A percentile compares a stretch with the other conserved stretches of the same genome.
These are phyloP conservation scores for Suillus placidus DNA, from an alignment of 768 basidiomycete genomes.

Conservation along the genomic window DNA sequence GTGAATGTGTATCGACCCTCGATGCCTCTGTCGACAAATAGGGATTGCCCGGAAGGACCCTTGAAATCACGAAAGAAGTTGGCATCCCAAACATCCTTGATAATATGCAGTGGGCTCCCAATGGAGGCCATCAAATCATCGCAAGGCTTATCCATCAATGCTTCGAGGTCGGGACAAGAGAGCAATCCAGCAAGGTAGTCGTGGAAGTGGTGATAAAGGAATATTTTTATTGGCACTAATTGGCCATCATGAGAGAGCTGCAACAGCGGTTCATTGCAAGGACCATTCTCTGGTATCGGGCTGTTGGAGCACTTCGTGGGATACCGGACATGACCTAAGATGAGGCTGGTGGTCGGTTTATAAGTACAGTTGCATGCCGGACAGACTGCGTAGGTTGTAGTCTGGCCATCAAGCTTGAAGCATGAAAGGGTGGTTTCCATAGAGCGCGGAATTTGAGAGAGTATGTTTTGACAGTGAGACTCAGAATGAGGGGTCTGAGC, in stretches of 20 bases:
- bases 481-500: neutral
- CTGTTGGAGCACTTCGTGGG: conserved; percentile 13
- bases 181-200: neutral
- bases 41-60: too few relatives aligned
- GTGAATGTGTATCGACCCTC: too few relatives aligned
- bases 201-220: neutral
- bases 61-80: too few relatives aligned
- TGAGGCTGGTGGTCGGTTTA: conserved; percentile 4
- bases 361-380: conserved; percentile 18
- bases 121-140: conserved; percentile 3
- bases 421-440: conserved; percentile 10
- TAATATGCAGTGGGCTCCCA: neutral
- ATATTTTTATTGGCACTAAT: neutral
- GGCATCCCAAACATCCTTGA: neutral
- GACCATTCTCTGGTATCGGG: neutral
- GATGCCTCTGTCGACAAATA: too few relatives aligned
- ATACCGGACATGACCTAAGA: conserved; percentile 2
- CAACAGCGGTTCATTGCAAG: neutral
- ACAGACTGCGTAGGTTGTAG: conserved; percentile 19
- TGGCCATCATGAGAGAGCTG: neutral
- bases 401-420: conserved; percentile 19
- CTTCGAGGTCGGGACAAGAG: conserved; percentile 9
- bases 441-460: neutral
- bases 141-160: conserved; percentile 14
- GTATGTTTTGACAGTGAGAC: neutral